Conservation (phyloP, 495 filamentous ascomycete species). For the Penicillium lividum region DNA sequence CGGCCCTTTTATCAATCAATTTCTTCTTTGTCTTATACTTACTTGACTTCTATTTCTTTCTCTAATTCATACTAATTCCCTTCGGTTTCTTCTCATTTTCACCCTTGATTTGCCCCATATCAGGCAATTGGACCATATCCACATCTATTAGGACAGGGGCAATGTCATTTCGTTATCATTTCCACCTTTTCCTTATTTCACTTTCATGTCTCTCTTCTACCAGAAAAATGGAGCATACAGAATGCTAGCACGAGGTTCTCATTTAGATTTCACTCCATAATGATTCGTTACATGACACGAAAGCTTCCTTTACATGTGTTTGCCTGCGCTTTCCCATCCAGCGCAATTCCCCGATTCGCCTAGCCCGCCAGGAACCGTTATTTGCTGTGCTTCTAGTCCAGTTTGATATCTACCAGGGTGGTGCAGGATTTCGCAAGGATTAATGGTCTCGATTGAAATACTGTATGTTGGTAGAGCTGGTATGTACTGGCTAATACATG, state of each 20-base stretch:
- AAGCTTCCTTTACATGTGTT: conserved; percentile 6
- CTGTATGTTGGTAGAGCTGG: neutral
- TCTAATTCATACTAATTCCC: neutral
- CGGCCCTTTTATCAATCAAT: conserved; percentile 10
- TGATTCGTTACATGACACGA: neutral
- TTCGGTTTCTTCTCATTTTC: conserved; percentile 13
- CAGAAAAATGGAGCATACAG: conserved; percentile 15
- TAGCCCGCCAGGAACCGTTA: conserved; percentile 27
- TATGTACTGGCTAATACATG: too few relatives aligned
- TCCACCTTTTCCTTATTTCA: neutral
- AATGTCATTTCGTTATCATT: neutral
- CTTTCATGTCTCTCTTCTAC: neutral
- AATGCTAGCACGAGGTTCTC: conserved; percentile 15
- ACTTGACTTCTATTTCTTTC: conserved; percentile 5
- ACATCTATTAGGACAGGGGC: too few relatives aligned
- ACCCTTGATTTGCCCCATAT: too few relatives aligned
- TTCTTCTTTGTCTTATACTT: conserved; percentile 18
- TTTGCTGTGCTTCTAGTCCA: conserved; percentile 26
- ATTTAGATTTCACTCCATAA: neutral
- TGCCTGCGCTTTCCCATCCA: conserved; percentile 3
- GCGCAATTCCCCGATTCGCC: conserved; percentile 29
- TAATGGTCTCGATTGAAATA: conserved; percentile 10
- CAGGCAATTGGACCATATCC: too few relatives aligned
- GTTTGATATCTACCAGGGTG: conserved; percentile 13
- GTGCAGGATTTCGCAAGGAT: conserved; percentile 15